phyloP scores from a whole-genome alignment of 2,329 filamentous ascomycete genomes.

The Chrysoporthe deuterocubensis region DNA sequence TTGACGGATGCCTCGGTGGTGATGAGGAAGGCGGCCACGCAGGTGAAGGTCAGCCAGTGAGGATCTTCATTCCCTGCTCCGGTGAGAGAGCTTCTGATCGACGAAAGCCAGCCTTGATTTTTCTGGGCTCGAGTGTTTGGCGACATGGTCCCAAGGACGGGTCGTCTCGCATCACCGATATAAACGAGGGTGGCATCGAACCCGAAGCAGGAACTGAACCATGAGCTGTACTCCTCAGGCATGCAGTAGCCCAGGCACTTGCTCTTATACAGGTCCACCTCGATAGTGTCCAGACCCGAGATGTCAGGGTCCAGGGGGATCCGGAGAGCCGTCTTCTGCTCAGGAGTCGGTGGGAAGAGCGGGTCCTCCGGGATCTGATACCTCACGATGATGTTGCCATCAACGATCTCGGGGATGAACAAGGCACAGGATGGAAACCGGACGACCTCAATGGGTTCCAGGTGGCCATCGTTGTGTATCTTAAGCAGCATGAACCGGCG shows the following conservation, averaged over 20 bases:
- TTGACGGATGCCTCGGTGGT: constrained; percentile 71
- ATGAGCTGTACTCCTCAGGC: constrained; percentile 61
- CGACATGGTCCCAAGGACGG: constrained; percentile 65
- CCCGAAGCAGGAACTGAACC: constrained; percentile 71
- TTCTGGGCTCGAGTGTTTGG: constrained; percentile 32
- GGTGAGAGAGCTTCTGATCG: constrained; percentile 40
- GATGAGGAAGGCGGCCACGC: constrained; percentile 76
- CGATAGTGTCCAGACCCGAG: constrained; percentile 48
- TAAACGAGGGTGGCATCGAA: constrained; percentile 66
- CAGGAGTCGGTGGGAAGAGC: constrained; percentile 43
- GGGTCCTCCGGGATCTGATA: constrained; percentile 46
- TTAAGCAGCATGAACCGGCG: constrained; percentile 72
- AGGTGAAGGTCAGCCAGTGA: constrained; percentile 69
- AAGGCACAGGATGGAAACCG: constrained; percentile 63
- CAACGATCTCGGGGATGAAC: constrained; percentile 62
- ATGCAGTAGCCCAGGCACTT: constrained; percentile 64
- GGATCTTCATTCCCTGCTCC: constrained; percentile 36
- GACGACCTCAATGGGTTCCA: constrained; percentile 64
- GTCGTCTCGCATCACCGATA: constrained; percentile 63
- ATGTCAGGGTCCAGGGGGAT: constrained; percentile 62
- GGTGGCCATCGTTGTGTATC: constrained; percentile 44
- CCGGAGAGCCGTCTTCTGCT: constrained; percentile 47
- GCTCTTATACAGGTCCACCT: constrained; percentile 64
- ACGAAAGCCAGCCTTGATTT: constrained; percentile 41
- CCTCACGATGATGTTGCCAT: constrained; percentile 44